Evolutionary conservation across 805 yeast genomes (phyloP).

Genomic region (Wilhelminamyces savonicus): DNA sequence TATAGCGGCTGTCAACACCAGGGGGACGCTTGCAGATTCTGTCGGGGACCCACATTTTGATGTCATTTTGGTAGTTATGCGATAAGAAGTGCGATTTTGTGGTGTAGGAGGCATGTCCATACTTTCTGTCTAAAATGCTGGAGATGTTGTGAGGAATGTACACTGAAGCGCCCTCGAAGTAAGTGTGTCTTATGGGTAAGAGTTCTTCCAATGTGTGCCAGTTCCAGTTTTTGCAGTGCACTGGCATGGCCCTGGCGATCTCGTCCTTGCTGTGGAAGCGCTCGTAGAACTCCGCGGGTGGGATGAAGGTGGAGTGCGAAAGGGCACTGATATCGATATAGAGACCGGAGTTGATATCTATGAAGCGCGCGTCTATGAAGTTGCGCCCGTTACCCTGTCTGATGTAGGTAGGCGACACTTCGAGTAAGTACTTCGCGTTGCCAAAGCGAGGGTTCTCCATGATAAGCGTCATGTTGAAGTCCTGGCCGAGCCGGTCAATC

Average conservation of each 20-base stretch:
- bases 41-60: constrained; percentile 43
- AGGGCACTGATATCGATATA: constrained; percentile 40
- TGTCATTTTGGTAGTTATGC: constrained; percentile 36
- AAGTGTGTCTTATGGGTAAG: constrained; percentile 29
- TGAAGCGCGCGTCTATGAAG: constrained; percentile 13
- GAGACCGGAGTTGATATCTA: constrained; percentile 33
- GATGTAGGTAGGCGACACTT: constrained; percentile 14
- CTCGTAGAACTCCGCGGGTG: too few species aligned
- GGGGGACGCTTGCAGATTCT: constrained; percentile 29
- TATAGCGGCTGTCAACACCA: not conserved
- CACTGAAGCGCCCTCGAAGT: constrained; percentile 29
- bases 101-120: constrained; percentile 24
- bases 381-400: constrained; percentile 14
- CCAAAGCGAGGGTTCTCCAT: constrained; percentile 11
- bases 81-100: constrained; percentile 18
- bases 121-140: constrained; percentile 23
- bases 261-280: constrained; percentile 1
- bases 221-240: constrained; percentile 35
- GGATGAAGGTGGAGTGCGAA: constrained; percentile 10
- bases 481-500: constrained; percentile 8
- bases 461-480: constrained; percentile 8
- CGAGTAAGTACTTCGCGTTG: constrained; percentile 13
- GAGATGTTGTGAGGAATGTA: constrained; percentile 30
- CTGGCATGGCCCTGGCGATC: constrained; percentile 11
- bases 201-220: constrained; percentile 33